Percentiles rank a stretch among this genome's conserved stretches.
These are phyloP conservation scores for Fusarium sp. DNA, from an alignment of 2,329 filamentous ascomycete genomes.

Conservation along the genomic window DNA sequence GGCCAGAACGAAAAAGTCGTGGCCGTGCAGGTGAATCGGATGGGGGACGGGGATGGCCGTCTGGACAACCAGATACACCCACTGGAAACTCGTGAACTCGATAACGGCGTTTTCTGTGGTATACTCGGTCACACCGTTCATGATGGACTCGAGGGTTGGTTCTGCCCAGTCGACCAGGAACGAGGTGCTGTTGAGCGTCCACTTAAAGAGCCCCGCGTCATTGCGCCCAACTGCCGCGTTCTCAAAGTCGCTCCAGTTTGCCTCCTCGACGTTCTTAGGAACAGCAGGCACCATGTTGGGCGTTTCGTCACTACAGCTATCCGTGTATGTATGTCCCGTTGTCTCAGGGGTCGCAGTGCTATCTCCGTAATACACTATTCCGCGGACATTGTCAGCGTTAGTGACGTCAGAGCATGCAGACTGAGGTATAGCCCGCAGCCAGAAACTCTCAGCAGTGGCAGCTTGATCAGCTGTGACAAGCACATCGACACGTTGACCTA, in stretches of 20 bases:
- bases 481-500: constrained; percentile 64
- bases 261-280: constrained; percentile 51
- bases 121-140: constrained; percentile 30
- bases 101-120: constrained; percentile 47
- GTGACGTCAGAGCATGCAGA: constrained; percentile 58
- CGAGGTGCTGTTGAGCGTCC: constrained; percentile 58
- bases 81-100: constrained; percentile 46
- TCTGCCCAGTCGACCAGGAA: constrained; percentile 49
- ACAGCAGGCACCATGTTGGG: constrained; percentile 54
- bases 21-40: constrained; percentile 57
- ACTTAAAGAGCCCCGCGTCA: constrained; percentile 57
- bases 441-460: constrained; percentile 58
- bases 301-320: constrained; percentile 56
- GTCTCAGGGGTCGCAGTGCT: constrained; percentile 30
- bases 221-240: constrained; percentile 42
- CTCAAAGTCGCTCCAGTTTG: constrained; percentile 48
- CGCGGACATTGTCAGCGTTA: constrained; percentile 61
- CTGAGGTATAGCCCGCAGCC: constrained; percentile 64
- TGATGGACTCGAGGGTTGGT: constrained; percentile 45
- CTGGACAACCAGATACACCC: constrained; percentile 52
- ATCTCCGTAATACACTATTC: constrained; percentile 63
- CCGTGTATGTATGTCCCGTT: constrained; percentile 16
- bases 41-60: constrained; percentile 46
- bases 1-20: constrained; percentile 52
- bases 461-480: constrained; percentile 59